These are phyloP conservation scores for Dipodascus albidus DNA, from an alignment of 805 yeast genomes.

Conservation along the genomic window DNA sequence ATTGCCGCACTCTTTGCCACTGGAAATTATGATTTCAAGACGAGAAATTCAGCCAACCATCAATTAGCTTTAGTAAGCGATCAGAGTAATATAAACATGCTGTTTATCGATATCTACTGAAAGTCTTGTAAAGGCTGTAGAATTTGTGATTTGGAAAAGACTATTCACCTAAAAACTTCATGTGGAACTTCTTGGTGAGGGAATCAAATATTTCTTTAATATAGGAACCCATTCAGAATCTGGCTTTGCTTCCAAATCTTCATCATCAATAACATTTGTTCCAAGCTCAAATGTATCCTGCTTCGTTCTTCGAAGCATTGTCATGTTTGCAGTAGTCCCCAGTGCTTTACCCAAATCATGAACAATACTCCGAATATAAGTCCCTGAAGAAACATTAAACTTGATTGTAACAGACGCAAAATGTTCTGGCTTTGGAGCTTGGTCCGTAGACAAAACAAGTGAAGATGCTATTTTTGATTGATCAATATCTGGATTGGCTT, in stretches of 20 bases:
- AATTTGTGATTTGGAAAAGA: neutral
- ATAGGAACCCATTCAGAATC: neutral
- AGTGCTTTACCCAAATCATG: conserved; percentile 82
- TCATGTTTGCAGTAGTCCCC: conserved; percentile 81
- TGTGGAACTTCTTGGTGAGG: neutral
- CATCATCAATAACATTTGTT: conserved; percentile 51
- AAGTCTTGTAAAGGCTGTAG: neutral
- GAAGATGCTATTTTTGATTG: neutral
- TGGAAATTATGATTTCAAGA: too few species aligned
- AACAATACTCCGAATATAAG: conserved; percentile 80
- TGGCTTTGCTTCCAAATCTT: conserved; percentile 38
- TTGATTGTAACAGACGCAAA: conserved; percentile 17
- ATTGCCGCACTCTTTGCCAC: neutral
- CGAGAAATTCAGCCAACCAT: neutral
- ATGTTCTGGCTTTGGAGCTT: neutral
- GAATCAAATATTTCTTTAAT: neutral
- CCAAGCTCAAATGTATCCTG: conserved; percentile 83
- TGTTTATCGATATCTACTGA: too few species aligned
- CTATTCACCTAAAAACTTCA: too few species aligned
- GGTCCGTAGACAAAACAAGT: neutral
- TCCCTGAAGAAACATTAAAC: conserved; percentile 84
- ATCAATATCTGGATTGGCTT: neutral
- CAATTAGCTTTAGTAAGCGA: neutral
- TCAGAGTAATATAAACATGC: too few species aligned
- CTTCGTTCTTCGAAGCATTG: conserved; percentile 52